Evolutionary conservation across 345 rosid genomes (phyloP).

Genomic region (Firmiana major): DNA sequence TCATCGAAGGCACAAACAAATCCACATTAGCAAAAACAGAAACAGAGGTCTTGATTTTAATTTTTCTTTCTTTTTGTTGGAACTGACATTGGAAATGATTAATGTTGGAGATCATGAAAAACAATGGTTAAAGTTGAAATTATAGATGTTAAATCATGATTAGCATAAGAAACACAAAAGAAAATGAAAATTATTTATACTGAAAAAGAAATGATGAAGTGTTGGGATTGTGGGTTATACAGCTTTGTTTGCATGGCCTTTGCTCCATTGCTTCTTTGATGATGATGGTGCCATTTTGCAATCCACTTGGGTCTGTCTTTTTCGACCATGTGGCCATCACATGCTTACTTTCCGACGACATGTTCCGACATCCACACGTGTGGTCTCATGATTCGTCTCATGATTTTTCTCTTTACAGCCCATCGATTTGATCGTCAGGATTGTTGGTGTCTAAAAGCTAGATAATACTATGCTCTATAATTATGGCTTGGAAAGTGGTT

Average conservation of each 20-base stretch:
- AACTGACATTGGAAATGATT: slow-evolving; percentile 18
- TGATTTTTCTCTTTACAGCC: slow-evolving; percentile 20
- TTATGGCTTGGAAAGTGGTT: slow-evolving; percentile 15
- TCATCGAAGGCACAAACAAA: background rate
- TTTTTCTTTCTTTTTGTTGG: background rate
- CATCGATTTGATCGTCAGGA: background rate
- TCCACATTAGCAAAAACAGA: background rate
- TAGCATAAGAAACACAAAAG: background rate
- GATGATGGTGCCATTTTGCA: background rate
- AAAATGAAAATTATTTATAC: background rate
- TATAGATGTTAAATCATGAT: slow-evolving; percentile 24
- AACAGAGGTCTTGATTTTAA: background rate
- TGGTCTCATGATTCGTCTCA: slow-evolving; percentile 14
- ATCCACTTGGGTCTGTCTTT: slow-evolving; percentile 3
- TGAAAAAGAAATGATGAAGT: background rate
- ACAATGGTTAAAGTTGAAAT: slow-evolving; percentile 1
- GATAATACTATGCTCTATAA: background rate
- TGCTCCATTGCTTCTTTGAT: background rate
- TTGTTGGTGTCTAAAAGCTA: background rate
- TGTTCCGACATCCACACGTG: slow-evolving; percentile 29
- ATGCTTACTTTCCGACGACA: slow-evolving; percentile 32
- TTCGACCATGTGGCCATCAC: slow-evolving; percentile 26
- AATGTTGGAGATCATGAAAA: slow-evolving; percentile 15
- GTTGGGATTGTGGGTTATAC: background rate
- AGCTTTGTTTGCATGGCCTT: slow-evolving; percentile 15